Evolutionary conservation across 306 rosid species (phyloP).

Genomic region (Psophocarpus tetragonolobus): DNA sequence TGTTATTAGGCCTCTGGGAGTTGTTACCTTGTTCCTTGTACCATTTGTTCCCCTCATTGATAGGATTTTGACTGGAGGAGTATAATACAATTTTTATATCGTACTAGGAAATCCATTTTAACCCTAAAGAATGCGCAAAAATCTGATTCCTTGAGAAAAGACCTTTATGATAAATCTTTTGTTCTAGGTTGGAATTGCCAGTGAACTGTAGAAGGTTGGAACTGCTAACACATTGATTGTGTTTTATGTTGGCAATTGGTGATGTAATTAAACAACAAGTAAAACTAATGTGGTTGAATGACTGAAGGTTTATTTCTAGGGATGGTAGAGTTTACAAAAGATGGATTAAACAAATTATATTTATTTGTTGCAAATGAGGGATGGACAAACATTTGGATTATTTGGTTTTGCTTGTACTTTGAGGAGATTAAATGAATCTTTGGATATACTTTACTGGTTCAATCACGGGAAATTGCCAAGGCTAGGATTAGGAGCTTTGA

Average conservation of each 20-base stretch:
- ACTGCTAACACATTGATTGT: no score
- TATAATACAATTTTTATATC: no score
- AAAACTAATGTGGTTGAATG: neutral
- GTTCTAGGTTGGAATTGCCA: no score
- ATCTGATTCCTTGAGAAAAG: no score
- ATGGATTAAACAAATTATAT: neutral
- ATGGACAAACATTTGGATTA: neutral
- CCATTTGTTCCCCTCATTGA: no score
- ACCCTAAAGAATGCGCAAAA: no score
- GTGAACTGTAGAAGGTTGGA: no score
- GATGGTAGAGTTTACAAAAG: neutral
- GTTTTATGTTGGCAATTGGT: neutral
- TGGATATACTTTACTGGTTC: neutral
- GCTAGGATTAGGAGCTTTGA: neutral
- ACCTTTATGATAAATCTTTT: no score
- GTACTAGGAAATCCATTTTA: no score
- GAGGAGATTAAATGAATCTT: slow-evolving; percentile 2
- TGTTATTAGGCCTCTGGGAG: no score
- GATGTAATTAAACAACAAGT: neutral
- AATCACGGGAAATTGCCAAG: neutral
- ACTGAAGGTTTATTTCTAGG: slow-evolving; percentile 14
- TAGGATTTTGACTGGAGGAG: no score
- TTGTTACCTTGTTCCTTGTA: no score
- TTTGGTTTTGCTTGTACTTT: neutral
- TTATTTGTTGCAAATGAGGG: neutral